Evolutionary conservation across 257 asterid genomes (phyloP), one percentile per base, ranked within the genome.

Genomic region (Cinchona pubescens): DNA sequence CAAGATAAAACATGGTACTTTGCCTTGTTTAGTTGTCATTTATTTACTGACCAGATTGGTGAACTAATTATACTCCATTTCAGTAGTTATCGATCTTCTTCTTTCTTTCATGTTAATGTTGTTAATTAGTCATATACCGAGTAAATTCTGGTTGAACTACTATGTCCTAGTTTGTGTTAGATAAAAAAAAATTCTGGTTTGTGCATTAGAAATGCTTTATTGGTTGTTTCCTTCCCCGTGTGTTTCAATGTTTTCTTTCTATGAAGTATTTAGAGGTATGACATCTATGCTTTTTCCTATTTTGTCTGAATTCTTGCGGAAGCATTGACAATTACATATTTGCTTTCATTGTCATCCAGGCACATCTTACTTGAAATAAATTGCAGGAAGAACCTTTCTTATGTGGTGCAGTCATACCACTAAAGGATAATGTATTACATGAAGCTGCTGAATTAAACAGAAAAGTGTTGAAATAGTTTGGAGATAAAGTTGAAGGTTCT

Each of bases 401-500:
- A 82, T 82, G 80, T 49, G 94, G 97, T 63, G 86, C 82, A 58
- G 90, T 90, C 72, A 78, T 74, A 32, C 90, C 96, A 29, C 62
- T 85, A 74, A 88, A 82, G 80, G 96, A 92, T 79, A 73, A 71
- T 65, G 85, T 61, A 78, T 68, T 79, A 49, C 67, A 66, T 30
- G 71, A 79, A 34, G 79, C 63, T 23, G 76, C 67, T 29, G 96
- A 89, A 75, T 48, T 88, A 75, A 75, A 77, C 74, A 77, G 87
- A 23, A 85, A 83, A 85, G 86, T 89, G 29, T 60, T 67, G 79
- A 84, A 92, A 87, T 81, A 85, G 82, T 83, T 83, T 92, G 85
- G 96, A 90, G 88, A 88, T 92, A 79, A 92, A 90, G 84, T 78
- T 92, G 89, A 92, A 92, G 96, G 97, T 89, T 78, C 82, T 80